A percentile compares a stretch with the other conserved stretches of the same genome.
These are phyloP conservation scores for Waltergamsia citrina DNA, from an alignment of 2,329 filamentous ascomycete species.

Conservation along the genomic window DNA sequence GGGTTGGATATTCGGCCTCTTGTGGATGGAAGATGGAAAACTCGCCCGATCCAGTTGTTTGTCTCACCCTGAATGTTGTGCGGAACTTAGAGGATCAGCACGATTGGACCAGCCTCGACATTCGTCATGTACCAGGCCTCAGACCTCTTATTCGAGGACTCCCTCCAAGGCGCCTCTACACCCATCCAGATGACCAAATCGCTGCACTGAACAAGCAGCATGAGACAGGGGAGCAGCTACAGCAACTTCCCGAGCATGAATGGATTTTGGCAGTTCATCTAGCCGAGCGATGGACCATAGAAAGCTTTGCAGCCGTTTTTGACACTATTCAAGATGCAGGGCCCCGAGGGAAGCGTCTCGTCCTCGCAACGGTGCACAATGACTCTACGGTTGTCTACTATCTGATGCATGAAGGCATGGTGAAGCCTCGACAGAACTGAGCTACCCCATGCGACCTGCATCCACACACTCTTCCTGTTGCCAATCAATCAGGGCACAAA, in stretches of 20 bases:
- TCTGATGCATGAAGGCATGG: slow-evolving; percentile 75
- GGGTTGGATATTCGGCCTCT: not conserved
- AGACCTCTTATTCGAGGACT: slow-evolving; percentile 63
- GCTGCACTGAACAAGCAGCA: slow-evolving; percentile 55
- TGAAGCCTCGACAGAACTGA: slow-evolving; percentile 77
- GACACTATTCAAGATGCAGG: slow-evolving; percentile 44
- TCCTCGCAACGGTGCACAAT: slow-evolving; percentile 67
- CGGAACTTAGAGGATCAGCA: slow-evolving; percentile 70
- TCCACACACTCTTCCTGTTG: not conserved
- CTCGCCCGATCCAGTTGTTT: slow-evolving; percentile 7
- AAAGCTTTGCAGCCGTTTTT: slow-evolving; percentile 59
- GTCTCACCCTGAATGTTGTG: slow-evolving; percentile 38
- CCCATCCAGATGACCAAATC: slow-evolving; percentile 77
- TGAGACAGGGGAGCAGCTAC: slow-evolving; percentile 30
- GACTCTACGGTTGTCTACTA: slow-evolving; percentile 83
- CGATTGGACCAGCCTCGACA: slow-evolving; percentile 55
- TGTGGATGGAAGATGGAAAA: slow-evolving; percentile 2
- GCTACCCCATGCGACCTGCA: not conserved
- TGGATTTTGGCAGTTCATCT: slow-evolving; percentile 71
- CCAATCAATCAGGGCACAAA: slow-evolving; percentile 39
- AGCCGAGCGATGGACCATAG: slow-evolving; percentile 62
- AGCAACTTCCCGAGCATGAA: slow-evolving; percentile 50
- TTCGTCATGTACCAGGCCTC: slow-evolving; percentile 38
- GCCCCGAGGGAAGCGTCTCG: slow-evolving; percentile 53
- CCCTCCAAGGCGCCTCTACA: slow-evolving; percentile 63